Evolutionary conservation across 208 protist species (phyloP).

Genomic region (Acanthamoeba rhysodes): DNA sequence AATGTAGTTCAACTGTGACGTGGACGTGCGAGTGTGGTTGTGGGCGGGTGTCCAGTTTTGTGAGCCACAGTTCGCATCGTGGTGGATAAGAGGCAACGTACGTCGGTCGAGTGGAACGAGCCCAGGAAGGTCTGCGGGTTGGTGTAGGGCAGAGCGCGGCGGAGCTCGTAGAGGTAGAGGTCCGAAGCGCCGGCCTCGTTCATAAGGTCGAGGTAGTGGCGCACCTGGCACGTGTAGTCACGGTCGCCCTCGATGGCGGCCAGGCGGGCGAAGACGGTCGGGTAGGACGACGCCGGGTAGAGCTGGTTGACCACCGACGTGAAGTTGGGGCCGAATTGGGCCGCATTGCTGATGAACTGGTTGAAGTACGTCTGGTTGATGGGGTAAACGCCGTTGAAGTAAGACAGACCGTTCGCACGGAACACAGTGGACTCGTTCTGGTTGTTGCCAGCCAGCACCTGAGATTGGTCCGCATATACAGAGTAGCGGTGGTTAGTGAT

Average conservation of each 20-base stretch:
- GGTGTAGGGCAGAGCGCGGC: not conserved
- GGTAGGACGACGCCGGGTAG: constrained; percentile 39
- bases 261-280: not conserved
- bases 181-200: not conserved
- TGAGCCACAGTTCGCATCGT: not conserved
- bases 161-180: constrained; percentile 27
- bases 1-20: constrained; percentile 27
- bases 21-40: not conserved
- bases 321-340: constrained; percentile 28
- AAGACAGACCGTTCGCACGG: not conserved
- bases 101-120: constrained; percentile 44
- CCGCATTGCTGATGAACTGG: constrained; percentile 26
- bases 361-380: constrained; percentile 43
- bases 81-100: not conserved
- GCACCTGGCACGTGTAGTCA: constrained; percentile 52
- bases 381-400: constrained; percentile 46
- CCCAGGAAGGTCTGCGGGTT: constrained; percentile 40
- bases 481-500: not conserved
- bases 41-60: not conserved
- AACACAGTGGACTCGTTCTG: constrained; percentile 31
- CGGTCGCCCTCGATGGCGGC: constrained; percentile 26
- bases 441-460: constrained; percentile 5
- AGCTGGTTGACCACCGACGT: not conserved
- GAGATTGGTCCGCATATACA: not conserved
- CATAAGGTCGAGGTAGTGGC: constrained; percentile 36